Conservation (phyloP, 192 early-diverging fungal genomes). For the Lobosporangium transversale region DNA sequence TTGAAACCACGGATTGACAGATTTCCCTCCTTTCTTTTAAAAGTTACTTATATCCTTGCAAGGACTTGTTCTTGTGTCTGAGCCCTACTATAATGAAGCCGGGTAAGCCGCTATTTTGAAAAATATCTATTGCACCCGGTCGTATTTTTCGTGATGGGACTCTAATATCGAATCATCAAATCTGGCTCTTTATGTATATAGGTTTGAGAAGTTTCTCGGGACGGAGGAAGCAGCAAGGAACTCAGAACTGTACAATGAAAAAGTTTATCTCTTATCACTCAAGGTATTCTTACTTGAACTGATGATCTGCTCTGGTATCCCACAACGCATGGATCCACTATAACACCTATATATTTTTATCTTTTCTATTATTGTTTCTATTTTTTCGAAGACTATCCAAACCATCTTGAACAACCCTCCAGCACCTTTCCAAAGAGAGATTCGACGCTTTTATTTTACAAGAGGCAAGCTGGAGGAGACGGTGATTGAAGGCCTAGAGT, state of each 20-base stretch:
- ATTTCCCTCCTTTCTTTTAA: neutral
- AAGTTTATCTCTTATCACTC: conserved; percentile 62
- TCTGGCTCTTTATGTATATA: neutral
- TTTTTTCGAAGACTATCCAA: conserved; percentile 48
- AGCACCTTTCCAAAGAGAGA: conserved; percentile 30
- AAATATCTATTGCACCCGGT: neutral
- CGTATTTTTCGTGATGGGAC: neutral
- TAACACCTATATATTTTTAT: no score
- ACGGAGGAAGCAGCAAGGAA: conserved; percentile 59
- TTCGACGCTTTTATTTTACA: conserved; percentile 38
- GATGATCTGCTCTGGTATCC: neutral
- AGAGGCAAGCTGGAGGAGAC: conserved; percentile 35
- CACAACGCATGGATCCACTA: neutral
- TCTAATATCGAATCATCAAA: no score
- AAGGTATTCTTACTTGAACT: conserved; percentile 6
- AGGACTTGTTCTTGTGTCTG: conserved; percentile 61
- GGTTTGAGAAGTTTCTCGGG: conserved; percentile 65
- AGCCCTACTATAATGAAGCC: conserved; percentile 70
- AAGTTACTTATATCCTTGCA: conserved; percentile 65
- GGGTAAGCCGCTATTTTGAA: conserved; percentile 47
- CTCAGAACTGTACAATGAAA: conserved; percentile 66
- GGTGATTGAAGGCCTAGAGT: conserved; percentile 48
- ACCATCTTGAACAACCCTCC: conserved; percentile 48
- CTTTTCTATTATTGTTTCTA: neutral
- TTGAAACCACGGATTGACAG: neutral